Evolutionary conservation across 2,329 filamentous ascomycete species (phyloP), one percentile per base, ranked within the genome.

Genomic region (Diplodia mutila): DNA sequence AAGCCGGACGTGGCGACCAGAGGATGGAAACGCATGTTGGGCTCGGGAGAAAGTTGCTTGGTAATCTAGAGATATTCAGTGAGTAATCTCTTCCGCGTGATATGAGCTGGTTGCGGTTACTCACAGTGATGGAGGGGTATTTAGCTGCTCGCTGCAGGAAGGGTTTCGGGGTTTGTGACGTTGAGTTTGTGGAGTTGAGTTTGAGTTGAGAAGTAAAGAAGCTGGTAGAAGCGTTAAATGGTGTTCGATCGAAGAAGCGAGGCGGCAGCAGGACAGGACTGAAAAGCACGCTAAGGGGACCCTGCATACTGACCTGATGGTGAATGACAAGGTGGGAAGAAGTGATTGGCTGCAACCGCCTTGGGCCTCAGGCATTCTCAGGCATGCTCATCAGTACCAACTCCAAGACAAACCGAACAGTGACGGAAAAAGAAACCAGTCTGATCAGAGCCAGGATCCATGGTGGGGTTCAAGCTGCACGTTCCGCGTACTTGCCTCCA

Each of bases 81-180:
- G n/a, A 46, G n/a, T 11, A 3, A 9, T 2, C 2, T 1, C 7
- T 1, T 3, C 21, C 14, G 8, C 1, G 7, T 8, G 9, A 21
- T 9, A 8, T n/a, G n/a, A 8, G 1, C 18, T 9, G 18, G 42
- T 11, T n/a, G n/a, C 9, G 3, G 8, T n/a, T n/a, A 46, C 42
- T 46, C n/a, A 46, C 42, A 21, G n/a, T 3, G 21, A 8, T 21
- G 42, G 2, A 18, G 11, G 4, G n/a, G 4, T 11, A 8, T 4
- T 46, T 8, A 12, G 42, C 9, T n/a, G 16, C 18, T 21, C n/a
- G n/a, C 42, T n/a, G 18, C 9, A 9, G 39, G 37, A n/a, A n/a
- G 39, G 11, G 2, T 37, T 7, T 37, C 9, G 34, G 9, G 12
- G 34, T 3, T 37, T 37, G 34, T 9, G 34, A 12, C 9, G 34